phyloP scores from a whole-genome alignment of 1,284 basidiomycete genomes.

The Phellopilus nigrolimitatus region DNA sequence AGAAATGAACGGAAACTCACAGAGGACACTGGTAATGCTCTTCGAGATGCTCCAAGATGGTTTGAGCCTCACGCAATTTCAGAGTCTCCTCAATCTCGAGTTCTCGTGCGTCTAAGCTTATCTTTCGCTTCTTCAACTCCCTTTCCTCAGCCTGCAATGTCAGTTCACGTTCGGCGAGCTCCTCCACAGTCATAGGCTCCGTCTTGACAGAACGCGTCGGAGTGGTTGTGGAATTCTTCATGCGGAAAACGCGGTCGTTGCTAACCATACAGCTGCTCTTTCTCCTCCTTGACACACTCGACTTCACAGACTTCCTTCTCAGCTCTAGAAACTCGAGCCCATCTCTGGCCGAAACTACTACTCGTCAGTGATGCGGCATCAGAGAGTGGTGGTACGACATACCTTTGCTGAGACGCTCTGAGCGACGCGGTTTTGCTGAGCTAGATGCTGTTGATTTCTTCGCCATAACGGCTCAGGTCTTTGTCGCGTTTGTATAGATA shows the following conservation, averaged over 20 bases:
- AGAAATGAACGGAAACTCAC: constrained; percentile 32
- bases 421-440: no score
- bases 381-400: no score
- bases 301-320: not conserved
- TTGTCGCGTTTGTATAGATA: no score
- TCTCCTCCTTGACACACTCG: not conserved
- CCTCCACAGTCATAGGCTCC: not conserved
- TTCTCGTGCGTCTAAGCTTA: not conserved
- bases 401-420: no score
- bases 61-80: not conserved
- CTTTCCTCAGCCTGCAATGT: not conserved
- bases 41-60: constrained; percentile 43
- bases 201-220: not conserved
- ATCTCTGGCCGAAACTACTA: no score
- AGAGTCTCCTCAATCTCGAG: not conserved
- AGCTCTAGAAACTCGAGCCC: not conserved
- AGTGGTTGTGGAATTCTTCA: not conserved
- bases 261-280: not conserved
- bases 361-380: no score
- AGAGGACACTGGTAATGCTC: constrained; percentile 51
- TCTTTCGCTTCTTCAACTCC: not conserved
- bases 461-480: no score
- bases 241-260: not conserved
- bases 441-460: no score
- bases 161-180: constrained; percentile 1